Conservation (phyloP, 441 rosid genomes). For the Euphorbia celastroides region DNA sequence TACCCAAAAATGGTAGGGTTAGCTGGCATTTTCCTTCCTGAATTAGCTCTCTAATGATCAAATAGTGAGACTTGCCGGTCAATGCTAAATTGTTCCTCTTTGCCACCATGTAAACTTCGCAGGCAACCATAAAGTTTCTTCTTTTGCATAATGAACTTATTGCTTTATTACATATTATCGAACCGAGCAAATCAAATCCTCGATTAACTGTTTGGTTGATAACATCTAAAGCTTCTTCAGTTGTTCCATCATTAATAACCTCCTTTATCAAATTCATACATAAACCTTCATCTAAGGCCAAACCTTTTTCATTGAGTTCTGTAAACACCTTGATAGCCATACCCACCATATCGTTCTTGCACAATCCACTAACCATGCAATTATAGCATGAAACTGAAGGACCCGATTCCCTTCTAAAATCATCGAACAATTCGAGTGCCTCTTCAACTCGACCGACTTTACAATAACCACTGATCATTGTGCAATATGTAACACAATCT, state of each 20-base stretch:
- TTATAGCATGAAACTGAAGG: conserved; percentile 57
- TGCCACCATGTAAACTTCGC: conserved; percentile 43
- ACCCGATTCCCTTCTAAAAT: conserved; percentile 42
- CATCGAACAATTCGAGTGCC: conserved; percentile 72
- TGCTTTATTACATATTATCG: conserved; percentile 40
- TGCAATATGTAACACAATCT: conserved; percentile 50
- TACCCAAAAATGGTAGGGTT: conserved; percentile 33
- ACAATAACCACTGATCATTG: conserved; percentile 54
- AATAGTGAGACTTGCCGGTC: conserved; percentile 37
- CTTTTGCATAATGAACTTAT: conserved; percentile 51
- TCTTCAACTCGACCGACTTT: conserved; percentile 58
- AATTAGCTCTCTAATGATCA: conserved; percentile 33
- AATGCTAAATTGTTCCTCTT: conserved; percentile 37
- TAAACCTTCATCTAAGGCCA: conserved; percentile 33
- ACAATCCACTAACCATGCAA: conserved; percentile 51
- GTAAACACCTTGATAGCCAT: conserved; percentile 49
- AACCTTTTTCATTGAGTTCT: conserved; percentile 49
- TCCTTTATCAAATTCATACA: conserved; percentile 40
- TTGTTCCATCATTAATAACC: conserved; percentile 33
- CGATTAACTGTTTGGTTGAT: conserved; percentile 36
- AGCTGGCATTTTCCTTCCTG: conserved; percentile 22
- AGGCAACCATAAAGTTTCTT: conserved; percentile 35
- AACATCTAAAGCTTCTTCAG: conserved; percentile 45
- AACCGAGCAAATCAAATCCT: conserved; percentile 22
- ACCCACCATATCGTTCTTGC: conserved; percentile 52